Evolutionary conservation across 345 rosid species (phyloP).

Genomic region (Arabidopsis suecica): DNA sequence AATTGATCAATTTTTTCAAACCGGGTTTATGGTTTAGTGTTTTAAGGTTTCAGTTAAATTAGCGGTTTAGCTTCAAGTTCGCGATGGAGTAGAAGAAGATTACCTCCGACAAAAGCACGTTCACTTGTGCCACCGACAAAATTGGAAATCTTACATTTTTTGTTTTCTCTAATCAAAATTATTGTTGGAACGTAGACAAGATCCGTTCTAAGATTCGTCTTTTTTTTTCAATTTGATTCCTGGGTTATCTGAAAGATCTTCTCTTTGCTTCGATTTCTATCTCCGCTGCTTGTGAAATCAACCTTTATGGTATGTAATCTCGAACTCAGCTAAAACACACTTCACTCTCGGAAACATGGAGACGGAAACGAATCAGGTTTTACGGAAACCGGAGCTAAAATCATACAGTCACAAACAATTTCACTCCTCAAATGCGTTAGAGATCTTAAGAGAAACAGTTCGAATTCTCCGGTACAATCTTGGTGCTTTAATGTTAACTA

Average conservation of each 20-base stretch:
- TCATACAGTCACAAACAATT: slow-evolving; percentile 49
- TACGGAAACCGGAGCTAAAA: slow-evolving; percentile 53
- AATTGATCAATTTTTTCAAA: slow-evolving; percentile 9
- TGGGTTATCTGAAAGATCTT: slow-evolving; percentile 29
- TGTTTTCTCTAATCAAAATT: not conserved
- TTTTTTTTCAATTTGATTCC: not conserved
- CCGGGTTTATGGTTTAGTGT: slow-evolving; percentile 10
- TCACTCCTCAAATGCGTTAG: slow-evolving; percentile 72
- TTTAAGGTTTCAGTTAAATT: not conserved
- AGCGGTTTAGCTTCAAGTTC: slow-evolving; percentile 28
- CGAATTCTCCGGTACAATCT: slow-evolving; percentile 81
- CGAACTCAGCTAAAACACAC: slow-evolving; percentile 23
- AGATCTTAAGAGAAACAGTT: slow-evolving; percentile 83
- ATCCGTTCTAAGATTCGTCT: slow-evolving; percentile 28
- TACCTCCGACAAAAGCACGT: slow-evolving; percentile 25
- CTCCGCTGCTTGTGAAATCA: slow-evolving; percentile 2
- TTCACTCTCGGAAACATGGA: slow-evolving; percentile 27
- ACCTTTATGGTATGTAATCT: slow-evolving; percentile 17
- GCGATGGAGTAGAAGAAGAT: slow-evolving; percentile 3
- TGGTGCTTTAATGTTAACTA: slow-evolving; percentile 63
- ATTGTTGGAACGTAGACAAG: slow-evolving; percentile 29
- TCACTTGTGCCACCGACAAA: slow-evolving; percentile 41
- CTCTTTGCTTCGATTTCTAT: slow-evolving; percentile 18
- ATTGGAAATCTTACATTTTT: not conserved
- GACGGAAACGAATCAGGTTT: slow-evolving; percentile 54